Evolutionary conservation across 2,329 filamentous ascomycete genomes (phyloP), one percentile per base, ranked within the genome.

Genomic region (Fusarium staphyleae): DNA sequence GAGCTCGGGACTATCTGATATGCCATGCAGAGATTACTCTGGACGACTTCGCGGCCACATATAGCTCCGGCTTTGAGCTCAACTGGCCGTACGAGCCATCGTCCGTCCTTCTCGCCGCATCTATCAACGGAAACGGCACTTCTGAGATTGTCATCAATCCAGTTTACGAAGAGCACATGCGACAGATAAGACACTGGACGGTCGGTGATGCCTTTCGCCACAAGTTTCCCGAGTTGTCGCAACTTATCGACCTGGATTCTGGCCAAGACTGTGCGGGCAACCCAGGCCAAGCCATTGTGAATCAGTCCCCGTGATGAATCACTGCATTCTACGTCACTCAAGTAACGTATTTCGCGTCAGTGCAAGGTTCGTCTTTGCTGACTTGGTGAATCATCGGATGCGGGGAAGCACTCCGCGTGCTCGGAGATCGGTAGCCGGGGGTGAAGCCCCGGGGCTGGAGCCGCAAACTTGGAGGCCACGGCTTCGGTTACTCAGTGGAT

Each of bases 81-180:
- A 69, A 66, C 46, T 72, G 69, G 69, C 64, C 65, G 0, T 70
- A 70, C 24, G 66, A 71, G 34, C 66, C 66, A 7, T 55, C 61
- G 1, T 61, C 66, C 5, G 67, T 70, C 3, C 55, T 71, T 1
- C 46, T 71, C 9, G 47, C 54, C 8, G 34, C 52, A 2, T 61
- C 55, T 3, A 44, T 57, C 10, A 52, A 49, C 14, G 49, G 46
- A 2, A 52, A 55, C 3, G 62, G 53, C 14, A 52, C 50, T 1
- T 48, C 63, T 1, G 57, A 65, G 14, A 57, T 65, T 10, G 50
- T 53, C 3, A 69, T 68, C 18, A 70, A 71, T 44, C 69, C 69
- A 2, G 65, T 71, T 13, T 70, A 66, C 45, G 67, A 70, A 33
- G 65, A 70, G 37, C 67, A 71, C 32, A 60, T 70, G 29, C 65